Base-by-base conservation (phyloP, 768 basidiomycete genomes). In the Asterophora lycoperdoides region DNA sequence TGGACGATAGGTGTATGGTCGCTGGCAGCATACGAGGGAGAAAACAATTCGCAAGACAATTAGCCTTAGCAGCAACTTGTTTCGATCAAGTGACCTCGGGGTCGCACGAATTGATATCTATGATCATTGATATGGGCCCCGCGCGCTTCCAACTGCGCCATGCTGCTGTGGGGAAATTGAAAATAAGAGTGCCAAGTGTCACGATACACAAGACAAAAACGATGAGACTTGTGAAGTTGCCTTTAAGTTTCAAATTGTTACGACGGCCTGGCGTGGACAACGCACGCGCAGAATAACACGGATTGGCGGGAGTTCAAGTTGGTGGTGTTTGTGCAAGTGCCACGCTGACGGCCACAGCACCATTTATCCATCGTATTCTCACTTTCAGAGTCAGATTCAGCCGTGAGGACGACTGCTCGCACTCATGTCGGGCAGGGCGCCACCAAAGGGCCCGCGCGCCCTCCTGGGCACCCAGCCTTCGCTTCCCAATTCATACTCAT, bases 391-490 rank as follows among this genome's bases (percentile, higher is more conserved):
- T n/a, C n/a, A n/a, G n/a, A n/a, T n/a, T n/a, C n/a, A n/a, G n/a
- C n/a, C n/a, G n/a, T n/a, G n/a, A n/a, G n/a, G n/a, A n/a, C n/a
- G n/a, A 23, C 23, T 45, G 20, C 30, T 44, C 19, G 19, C 33
- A 26, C 33, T 4, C 34, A 86, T 89, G 86, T 86, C 86, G 67
- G 84, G 86, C 62, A 87, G 84, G 71, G 81, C 79, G 44, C 86
- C 86, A 58, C 86, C 86, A 56, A 77, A 74, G 56, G 86, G 86
- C 48, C 86, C 86, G 39, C 71, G 86, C 52, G 86, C 86, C 38
- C 72, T 89, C 51, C 60, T 80, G 53, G 78, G 77, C 50, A 56
- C 76, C n/a, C 57, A 70, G 9, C 70, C 69, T 44, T 63, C 69
- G 36, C 58, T 23, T 23, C 23, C 19, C 60, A 23, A 23, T 23